Base-by-base conservation (phyloP, 2,329 filamentous ascomycete genomes). In the Trichothecium roseum region DNA sequence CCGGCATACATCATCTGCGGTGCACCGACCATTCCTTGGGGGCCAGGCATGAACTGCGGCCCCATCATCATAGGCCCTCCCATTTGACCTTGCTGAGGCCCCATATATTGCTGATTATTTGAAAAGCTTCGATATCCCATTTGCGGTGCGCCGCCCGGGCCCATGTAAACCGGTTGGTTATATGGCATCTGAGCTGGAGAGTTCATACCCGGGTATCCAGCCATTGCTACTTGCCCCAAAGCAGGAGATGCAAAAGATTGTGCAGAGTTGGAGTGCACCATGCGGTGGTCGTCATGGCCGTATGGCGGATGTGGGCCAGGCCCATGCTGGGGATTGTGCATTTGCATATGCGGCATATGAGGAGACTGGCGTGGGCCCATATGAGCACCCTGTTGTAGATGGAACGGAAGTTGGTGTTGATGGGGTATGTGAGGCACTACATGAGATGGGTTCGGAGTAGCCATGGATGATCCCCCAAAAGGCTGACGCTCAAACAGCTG, bases 181-280 rank as follows among this genome's bases (percentile, higher is more conserved):
- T 82, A 87, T 12, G 74, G 71, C 46, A 86, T 69, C 50, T 85
- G 79, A 16, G 74, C 72, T 42, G 79, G 78, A 15, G 79, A 78
- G 36, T 72, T 74, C 64, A 84, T 78, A 10, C 74, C 72, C 15
- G 74, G 73, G 46, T 87, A 88, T 46, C 86, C 87, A 3, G 74
- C 73, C 55, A 85, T 74, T 20, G 78, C 75, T 13, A 77, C 71
- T 43, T 79, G 81, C 35, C 77, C 72, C 46, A 87, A 72, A 34
- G 87, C 78, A 33, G 89, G 87, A 13, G 88, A 94, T 8, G 84
- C 81, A 55, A 86, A 91, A 3, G 86, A 85, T 48, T 88, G 86
- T 4, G 79, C 79, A 17, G 84, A 87, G 45, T 81, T 87, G 6
- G 80, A 83, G 39, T 84, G 84, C 62, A 91, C 83, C 84, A 95